These are phyloP conservation scores for Purpureocillium takamizusanense DNA, from an alignment of 2,329 filamentous ascomycete genomes.

Conservation along the genomic window DNA sequence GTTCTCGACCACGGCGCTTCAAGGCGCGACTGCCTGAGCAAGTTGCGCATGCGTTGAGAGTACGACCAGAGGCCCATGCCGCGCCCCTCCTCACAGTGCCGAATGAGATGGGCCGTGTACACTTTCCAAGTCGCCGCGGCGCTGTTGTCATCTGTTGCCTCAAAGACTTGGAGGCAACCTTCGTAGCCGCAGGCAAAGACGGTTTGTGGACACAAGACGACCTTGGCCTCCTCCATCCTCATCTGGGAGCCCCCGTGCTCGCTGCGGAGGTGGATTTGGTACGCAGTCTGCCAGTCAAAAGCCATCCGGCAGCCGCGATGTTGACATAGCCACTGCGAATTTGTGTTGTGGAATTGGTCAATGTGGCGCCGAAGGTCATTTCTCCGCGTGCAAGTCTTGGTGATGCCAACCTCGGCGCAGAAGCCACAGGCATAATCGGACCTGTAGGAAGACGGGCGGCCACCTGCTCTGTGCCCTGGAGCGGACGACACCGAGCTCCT, in stretches of 20 bases:
- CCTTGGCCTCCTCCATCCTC: conserved; percentile 30
- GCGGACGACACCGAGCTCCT: not conserved
- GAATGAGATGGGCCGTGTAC: conserved; percentile 36
- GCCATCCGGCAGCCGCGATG: conserved; percentile 32
- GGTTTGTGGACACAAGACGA: conserved; percentile 34
- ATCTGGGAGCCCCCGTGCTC: conserved; percentile 32
- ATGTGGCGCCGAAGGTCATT: conserved; percentile 41
- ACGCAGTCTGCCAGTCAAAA: conserved; percentile 39
- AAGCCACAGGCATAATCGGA: conserved; percentile 14
- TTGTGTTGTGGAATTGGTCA: conserved; percentile 36
- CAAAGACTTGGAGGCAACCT: conserved; percentile 33
- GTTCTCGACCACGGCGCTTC: conserved; percentile 25
- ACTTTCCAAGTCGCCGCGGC: conserved; percentile 30
- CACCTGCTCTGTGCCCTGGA: not conserved
- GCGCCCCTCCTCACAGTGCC: conserved; percentile 35
- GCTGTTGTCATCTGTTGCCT: conserved; percentile 29
- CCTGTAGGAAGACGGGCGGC: conserved; percentile 11
- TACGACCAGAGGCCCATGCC: conserved; percentile 34
- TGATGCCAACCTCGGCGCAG: conserved; percentile 28
- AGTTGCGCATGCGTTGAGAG: conserved; percentile 33
- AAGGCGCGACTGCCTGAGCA: conserved; percentile 30
- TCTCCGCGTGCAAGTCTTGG: conserved; percentile 34
- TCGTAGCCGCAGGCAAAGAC: conserved; percentile 40
- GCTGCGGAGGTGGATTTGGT: conserved; percentile 36
- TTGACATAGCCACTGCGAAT: conserved; percentile 36